Evolutionary conservation across 345 rosid genomes (phyloP).

Genomic region (Rhizophora mangle): DNA sequence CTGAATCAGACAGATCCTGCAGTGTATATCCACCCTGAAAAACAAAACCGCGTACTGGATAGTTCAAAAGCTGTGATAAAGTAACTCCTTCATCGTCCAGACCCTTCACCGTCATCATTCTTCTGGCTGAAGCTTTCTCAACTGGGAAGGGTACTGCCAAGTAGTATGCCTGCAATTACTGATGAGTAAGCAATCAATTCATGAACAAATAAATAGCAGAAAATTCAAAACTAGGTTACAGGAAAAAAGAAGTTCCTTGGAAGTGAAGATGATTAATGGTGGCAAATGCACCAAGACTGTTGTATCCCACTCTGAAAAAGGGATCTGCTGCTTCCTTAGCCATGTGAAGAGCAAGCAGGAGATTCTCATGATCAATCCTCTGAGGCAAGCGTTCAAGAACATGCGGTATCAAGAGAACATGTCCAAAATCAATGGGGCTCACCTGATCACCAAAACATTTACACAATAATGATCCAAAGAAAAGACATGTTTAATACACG

Average conservation of each 20-base stretch:
- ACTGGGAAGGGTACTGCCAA: neutral
- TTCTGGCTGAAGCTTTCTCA: neutral
- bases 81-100: neutral
- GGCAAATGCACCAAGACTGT: constrained; percentile 2
- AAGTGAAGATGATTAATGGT: constrained; percentile 1
- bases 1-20: neutral
- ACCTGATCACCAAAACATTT: neutral
- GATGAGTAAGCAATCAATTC: neutral
- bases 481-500: neutral
- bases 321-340: constrained; percentile 1
- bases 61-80: neutral
- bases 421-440: neutral
- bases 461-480: neutral
- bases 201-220: neutral
- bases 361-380: neutral
- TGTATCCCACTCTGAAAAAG: neutral
- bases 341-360: neutral
- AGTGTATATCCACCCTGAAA: neutral
- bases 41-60: neutral
- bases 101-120: neutral
- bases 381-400: neutral
- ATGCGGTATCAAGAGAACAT: constrained; percentile 4
- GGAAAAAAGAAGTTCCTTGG: neutral
- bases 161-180: constrained; percentile 1
- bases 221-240: neutral